Evolutionary conservation across 306 rosid genomes (phyloP), one percentile per base, ranked within the genome.

Genomic region (Cucurbita moschata): DNA sequence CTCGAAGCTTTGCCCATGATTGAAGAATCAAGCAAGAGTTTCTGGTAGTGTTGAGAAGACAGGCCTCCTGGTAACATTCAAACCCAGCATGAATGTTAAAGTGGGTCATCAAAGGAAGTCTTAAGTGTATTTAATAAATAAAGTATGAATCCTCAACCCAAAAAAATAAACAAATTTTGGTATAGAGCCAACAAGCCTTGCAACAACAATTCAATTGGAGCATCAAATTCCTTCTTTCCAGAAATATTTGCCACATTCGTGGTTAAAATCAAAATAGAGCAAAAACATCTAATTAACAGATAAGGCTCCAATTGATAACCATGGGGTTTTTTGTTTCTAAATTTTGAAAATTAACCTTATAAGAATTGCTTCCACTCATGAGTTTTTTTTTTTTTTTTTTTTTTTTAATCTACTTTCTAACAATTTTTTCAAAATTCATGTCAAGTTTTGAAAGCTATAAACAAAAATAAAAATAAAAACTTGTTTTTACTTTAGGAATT

Each of bases 1-100:
- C 97, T 87, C 72, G 99, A 95, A 84, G 99, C 97, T 82, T 84
- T 91, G 53, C 99, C 99, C 99, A 95, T 91, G 66, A 43, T 61
- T 63, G 71, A 35, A 54, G 35, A 16, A 64, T 43, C 57, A 35
- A n/a, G 43, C 55, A 55, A 60, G 47, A 53, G 60, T 37, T 54
- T 16, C 10, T 38, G 40, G 73, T 62, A 62, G 73, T 40, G 42
- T 26, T 4, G 26, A 52, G 49, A 13, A 61, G 42, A 51, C 50
- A 16, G 43, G 21, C 61, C 38, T 72, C 75, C 75, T 72, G 63
- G 14, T 10, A 40, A 53, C 46, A 26, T 16, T n/a, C 75, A 21
- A 68, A 53, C 47, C 56, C 56, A 72, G 49, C 62, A 72, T 15
- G 55, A 70, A 70, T 30, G 43, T 47, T 15, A 50, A 3, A 50